phyloP scores from a whole-genome alignment of 164 flowering plant genomes.

The Stephania japonica region DNA sequence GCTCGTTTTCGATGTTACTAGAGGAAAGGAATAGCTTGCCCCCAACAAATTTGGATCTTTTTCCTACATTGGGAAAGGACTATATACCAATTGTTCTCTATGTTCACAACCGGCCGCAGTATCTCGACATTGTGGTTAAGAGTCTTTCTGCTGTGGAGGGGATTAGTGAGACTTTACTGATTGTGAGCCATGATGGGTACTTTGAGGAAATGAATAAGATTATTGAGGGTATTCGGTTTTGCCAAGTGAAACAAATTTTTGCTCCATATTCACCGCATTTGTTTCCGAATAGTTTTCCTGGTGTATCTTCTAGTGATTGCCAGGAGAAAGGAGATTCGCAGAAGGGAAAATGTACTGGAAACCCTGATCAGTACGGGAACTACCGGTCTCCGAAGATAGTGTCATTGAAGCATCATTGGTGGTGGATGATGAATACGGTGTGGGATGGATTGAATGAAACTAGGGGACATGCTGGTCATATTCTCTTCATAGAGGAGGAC shows the following conservation, averaged over 20 bases:
- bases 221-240: conserved; percentile 63
- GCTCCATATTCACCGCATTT: conserved; percentile 85
- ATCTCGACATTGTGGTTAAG: conserved; percentile 59
- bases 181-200: conserved; percentile 91
- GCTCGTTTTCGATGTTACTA: conserved; percentile 43
- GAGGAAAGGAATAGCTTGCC: conserved; percentile 54
- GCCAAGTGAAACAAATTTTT: conserved; percentile 90
- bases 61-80: conserved; percentile 49
- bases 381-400: conserved; percentile 86
- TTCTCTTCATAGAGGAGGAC: conserved; percentile 93
- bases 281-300: conserved; percentile 70
- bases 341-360: conserved; percentile 51
- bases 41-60: conserved; percentile 67
- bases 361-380: conserved; percentile 86
- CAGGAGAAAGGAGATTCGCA: conserved; percentile 49
- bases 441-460: conserved; percentile 94
- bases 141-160: conserved; percentile 74
- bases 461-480: conserved; percentile 48
- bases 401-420: conserved; percentile 97
- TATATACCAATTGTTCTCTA: conserved; percentile 73
- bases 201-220: conserved; percentile 80
- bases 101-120: conserved; percentile 89
- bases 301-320: conserved; percentile 59
- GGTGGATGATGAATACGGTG: conserved; percentile 99
- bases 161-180: conserved; percentile 65